Conservation (phyloP, 495 filamentous ascomycete genomes). For the Chaetomium cochliodes region DNA sequence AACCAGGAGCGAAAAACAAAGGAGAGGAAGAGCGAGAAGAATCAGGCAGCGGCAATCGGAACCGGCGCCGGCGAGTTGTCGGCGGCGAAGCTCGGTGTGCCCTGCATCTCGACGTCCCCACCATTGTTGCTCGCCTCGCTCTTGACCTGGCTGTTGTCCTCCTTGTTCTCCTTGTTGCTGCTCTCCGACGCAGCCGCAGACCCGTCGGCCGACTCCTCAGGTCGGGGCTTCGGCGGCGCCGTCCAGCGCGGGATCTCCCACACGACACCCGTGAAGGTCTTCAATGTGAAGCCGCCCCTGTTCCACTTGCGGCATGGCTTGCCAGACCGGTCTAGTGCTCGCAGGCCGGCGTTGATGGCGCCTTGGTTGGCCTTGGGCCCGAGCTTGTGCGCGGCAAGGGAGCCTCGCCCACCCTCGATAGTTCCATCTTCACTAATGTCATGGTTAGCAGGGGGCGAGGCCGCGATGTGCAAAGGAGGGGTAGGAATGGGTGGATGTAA, state of each 20-base stretch:
- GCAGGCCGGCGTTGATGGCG: constrained; percentile 93
- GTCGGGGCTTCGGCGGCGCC: constrained; percentile 58
- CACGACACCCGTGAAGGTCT: constrained; percentile 86
- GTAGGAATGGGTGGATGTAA: not conserved
- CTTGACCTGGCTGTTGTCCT: constrained; percentile 59
- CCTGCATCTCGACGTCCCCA: constrained; percentile 50
- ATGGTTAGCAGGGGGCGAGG: constrained; percentile 16
- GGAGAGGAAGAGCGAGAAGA: not conserved
- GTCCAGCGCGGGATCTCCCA: constrained; percentile 88
- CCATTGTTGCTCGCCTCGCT: constrained; percentile 71
- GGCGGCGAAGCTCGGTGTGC: constrained; percentile 41
- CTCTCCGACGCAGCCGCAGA: constrained; percentile 54
- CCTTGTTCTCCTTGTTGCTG: constrained; percentile 74
- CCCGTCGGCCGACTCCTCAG: constrained; percentile 37
- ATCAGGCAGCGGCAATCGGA: constrained; percentile 22
- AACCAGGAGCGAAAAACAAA: not conserved
- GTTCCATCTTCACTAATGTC: constrained; percentile 59
- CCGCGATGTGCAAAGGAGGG: too few species aligned
- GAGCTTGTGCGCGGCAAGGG: constrained; percentile 63
- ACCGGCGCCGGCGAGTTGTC: constrained; percentile 46
- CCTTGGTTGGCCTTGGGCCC: constrained; percentile 97
- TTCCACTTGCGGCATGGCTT: constrained; percentile 91
- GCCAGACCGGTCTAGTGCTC: constrained; percentile 85
- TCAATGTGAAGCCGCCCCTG: constrained; percentile 74
- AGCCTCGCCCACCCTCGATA: constrained; percentile 50